These are phyloP conservation scores for Melanogaster broomeanus DNA, from an alignment of 768 basidiomycete genomes.

Conservation along the genomic window DNA sequence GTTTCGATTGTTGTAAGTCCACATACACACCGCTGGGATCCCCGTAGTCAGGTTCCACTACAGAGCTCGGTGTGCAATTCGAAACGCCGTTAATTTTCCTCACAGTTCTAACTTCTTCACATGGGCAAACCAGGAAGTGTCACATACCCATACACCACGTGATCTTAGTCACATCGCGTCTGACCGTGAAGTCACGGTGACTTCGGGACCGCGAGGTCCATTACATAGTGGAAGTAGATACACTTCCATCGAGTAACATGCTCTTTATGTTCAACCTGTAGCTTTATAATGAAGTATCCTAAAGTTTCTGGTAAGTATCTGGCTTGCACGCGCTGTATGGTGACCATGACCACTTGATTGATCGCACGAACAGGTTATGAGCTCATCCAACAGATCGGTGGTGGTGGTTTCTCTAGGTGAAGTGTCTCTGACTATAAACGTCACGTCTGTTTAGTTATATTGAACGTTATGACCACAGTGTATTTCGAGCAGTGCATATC, in stretches of 20 bases:
- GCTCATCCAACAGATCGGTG: constrained; percentile 76
- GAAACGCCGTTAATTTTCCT: too few relatives aligned
- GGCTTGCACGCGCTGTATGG: neutral
- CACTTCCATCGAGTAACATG: neutral
- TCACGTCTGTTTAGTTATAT: neutral
- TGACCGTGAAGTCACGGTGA: constrained; percentile 31
- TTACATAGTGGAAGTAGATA: constrained; percentile 7
- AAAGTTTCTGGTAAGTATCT: constrained; percentile 28
- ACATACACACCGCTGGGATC: too few relatives aligned
- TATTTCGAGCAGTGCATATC: constrained; percentile 80
- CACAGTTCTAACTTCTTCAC: too few relatives aligned
- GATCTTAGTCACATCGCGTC: constrained; percentile 22
- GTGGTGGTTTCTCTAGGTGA: constrained; percentile 86
- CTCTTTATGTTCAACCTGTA: neutral
- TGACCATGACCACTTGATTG: too few relatives aligned
- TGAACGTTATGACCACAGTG: constrained; percentile 45
- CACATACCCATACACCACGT: constrained; percentile 12
- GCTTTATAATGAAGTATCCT: constrained; percentile 32
- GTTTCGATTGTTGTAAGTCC: too few relatives aligned
- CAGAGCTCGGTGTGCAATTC: too few relatives aligned
- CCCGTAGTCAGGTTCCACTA: too few relatives aligned
- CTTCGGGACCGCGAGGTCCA: neutral
- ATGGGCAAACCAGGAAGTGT: neutral
- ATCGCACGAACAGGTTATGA: constrained; percentile 55
- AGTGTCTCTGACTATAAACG: neutral